These are phyloP conservation scores for Solanum neorickii DNA, from an alignment of 257 asterid genomes.

Conservation along the genomic window DNA sequence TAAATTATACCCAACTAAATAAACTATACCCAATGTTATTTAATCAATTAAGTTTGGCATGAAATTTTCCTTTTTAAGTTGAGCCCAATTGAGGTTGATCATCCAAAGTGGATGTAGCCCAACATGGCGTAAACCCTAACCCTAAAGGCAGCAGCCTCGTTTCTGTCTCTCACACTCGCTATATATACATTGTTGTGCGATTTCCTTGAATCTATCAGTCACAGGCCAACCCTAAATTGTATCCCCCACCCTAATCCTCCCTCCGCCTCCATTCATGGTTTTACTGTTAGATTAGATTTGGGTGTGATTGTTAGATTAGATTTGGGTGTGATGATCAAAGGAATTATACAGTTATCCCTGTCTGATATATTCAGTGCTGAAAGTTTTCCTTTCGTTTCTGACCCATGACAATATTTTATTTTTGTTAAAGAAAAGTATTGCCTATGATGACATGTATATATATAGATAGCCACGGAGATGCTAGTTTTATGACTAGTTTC, in stretches of 20 bases:
- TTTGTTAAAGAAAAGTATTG: neutral
- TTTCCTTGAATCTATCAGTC: too few relatives aligned
- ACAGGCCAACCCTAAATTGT: slow-evolving; percentile 25
- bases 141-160: neutral
- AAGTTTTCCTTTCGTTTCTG: neutral
- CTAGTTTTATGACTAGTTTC: neutral
- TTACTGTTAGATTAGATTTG: too few relatives aligned
- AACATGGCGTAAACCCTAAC: neutral
- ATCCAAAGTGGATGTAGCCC: neutral
- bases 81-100: neutral
- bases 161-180: neutral
- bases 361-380: slow-evolving; percentile 11
- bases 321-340: slow-evolving; percentile 4
- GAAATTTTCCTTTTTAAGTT: too few relatives aligned
- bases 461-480: neutral
- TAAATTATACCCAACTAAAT: too few relatives aligned
- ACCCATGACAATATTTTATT: neutral
- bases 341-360: slow-evolving; percentile 12
- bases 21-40: too few relatives aligned
- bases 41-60: too few relatives aligned
- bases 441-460: neutral
- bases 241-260: neutral
- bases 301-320: neutral
- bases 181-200: neutral
- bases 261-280: too few relatives aligned